phyloP scores from a whole-genome alignment of 805 yeast species.

The Candida insectalens region DNA sequence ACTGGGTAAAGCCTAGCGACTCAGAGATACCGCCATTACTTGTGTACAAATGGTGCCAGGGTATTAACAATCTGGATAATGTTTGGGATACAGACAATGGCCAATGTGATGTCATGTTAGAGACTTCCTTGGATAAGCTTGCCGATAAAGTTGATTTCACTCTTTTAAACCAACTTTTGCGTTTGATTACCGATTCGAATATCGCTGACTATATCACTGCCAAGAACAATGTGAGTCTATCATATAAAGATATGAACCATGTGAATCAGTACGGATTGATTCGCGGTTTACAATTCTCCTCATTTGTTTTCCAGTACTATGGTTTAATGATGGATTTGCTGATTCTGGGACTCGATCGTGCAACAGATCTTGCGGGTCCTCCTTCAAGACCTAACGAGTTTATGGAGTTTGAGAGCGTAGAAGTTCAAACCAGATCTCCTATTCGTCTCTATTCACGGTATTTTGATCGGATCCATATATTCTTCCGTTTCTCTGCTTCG shows the following conservation, averaged over 20 bases:
- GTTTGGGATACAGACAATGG: slow-evolving; percentile 78
- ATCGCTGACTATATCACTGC: slow-evolving; percentile 93
- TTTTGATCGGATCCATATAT: slow-evolving; percentile 69
- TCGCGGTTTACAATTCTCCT: slow-evolving; percentile 83
- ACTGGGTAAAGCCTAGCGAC: slow-evolving; percentile 94
- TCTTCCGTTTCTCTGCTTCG: slow-evolving; percentile 63
- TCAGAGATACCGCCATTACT: slow-evolving; percentile 86
- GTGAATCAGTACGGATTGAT: slow-evolving; percentile 81
- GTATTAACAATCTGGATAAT: slow-evolving; percentile 64
- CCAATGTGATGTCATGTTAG: slow-evolving; percentile 75
- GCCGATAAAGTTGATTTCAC: slow-evolving; percentile 87
- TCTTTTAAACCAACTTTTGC: slow-evolving; percentile 65
- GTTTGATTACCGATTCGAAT: slow-evolving; percentile 78
- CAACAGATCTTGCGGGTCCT: slow-evolving; percentile 78
- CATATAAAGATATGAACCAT: slow-evolving; percentile 93
- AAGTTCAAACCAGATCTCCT: slow-evolving; percentile 61
- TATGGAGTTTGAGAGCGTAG: slow-evolving; percentile 52
- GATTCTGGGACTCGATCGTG: slow-evolving; percentile 78
- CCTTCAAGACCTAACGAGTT: slow-evolving; percentile 66
- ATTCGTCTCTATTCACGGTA: slow-evolving; percentile 75
- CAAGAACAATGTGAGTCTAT: slow-evolving; percentile 71
- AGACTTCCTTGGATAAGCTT: slow-evolving; percentile 58
- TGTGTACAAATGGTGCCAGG: slow-evolving; percentile 91
- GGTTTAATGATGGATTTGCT: slow-evolving; percentile 78
- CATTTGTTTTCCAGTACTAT: slow-evolving; percentile 84